Conservation (phyloP, 352 stramenopile species). For the Pythium insidiosum region DNA sequence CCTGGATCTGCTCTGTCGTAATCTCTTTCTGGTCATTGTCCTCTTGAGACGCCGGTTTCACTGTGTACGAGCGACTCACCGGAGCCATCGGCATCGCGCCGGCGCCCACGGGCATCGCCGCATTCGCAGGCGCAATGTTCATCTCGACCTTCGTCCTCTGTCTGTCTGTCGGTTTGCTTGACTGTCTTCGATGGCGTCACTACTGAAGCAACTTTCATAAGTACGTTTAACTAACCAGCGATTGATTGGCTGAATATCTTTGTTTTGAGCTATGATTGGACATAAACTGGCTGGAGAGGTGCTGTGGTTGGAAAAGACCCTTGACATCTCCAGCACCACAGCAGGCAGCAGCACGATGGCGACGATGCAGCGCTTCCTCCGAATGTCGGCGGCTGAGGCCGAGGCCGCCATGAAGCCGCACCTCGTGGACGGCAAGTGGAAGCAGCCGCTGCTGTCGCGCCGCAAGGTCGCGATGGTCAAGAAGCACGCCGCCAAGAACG, state of each 20-base stretch:
- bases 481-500: slow-evolving; percentile 68
- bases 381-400: slow-evolving; percentile 60
- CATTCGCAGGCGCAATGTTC: slow-evolving; percentile 1
- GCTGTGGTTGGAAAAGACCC: slow-evolving; percentile 7
- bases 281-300: slow-evolving; percentile 12
- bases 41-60: slow-evolving; percentile 15
- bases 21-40: slow-evolving; percentile 59
- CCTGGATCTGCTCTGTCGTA: slow-evolving; percentile 78
- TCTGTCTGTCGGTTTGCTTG: slow-evolving; percentile 2
- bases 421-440: slow-evolving; percentile 80
- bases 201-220: slow-evolving; percentile 1
- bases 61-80: slow-evolving; percentile 4
- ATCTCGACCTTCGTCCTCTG: too few relatives aligned
- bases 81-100: slow-evolving; percentile 1
- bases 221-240: slow-evolving; percentile 15
- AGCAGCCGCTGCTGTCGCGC: slow-evolving; percentile 71
- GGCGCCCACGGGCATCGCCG: slow-evolving; percentile 2
- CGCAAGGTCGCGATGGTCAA: slow-evolving; percentile 79
- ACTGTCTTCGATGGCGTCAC: background rate
- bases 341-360: slow-evolving; percentile 9
- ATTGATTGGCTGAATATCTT: slow-evolving; percentile 1
- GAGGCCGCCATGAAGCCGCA: slow-evolving; percentile 72
- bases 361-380: slow-evolving; percentile 66
- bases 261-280: slow-evolving; percentile 21
- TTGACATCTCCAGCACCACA: slow-evolving; percentile 1